A percentile compares a stretch with the other conserved stretches of the same genome.
These are phyloP conservation scores for Coleophoma cylindrospora DNA, from an alignment of 2,329 filamentous ascomycete genomes.

Conservation along the genomic window DNA sequence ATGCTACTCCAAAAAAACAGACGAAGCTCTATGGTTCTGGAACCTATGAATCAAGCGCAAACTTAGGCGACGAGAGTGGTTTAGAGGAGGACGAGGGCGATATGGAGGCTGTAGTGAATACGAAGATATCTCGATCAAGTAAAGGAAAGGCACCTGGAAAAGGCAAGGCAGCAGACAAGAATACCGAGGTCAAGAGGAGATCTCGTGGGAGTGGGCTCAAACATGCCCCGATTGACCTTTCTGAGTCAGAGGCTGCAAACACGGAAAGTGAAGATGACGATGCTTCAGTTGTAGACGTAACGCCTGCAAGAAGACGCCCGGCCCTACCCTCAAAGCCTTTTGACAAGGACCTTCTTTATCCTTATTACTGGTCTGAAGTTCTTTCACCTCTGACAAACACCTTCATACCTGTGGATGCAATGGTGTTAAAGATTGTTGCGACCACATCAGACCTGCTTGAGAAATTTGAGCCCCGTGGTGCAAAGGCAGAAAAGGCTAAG, in stretches of 20 bases:
- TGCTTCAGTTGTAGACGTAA: slow-evolving; percentile 53
- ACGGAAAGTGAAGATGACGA: slow-evolving; percentile 50
- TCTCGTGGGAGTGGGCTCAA: slow-evolving; percentile 22
- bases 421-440: slow-evolving; percentile 62
- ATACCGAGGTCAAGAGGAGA: slow-evolving; percentile 14
- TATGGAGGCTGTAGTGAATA: neutral
- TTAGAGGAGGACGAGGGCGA: slow-evolving; percentile 12
- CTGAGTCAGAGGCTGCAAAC: slow-evolving; percentile 43
- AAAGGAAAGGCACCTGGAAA: slow-evolving; percentile 14
- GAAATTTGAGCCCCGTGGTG: slow-evolving; percentile 76
- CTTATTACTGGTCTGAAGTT: slow-evolving; percentile 91
- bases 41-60: slow-evolving; percentile 25
- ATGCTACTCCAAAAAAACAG: slow-evolving; percentile 48
- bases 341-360: slow-evolving; percentile 74
- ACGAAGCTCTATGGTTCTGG: slow-evolving; percentile 24
- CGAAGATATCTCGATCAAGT: slow-evolving; percentile 9
- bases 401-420: slow-evolving; percentile 73
- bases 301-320: slow-evolving; percentile 12
- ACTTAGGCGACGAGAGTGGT: slow-evolving; percentile 19
- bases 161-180: slow-evolving; percentile 14
- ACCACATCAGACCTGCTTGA: slow-evolving; percentile 68
- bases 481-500: slow-evolving; percentile 76
- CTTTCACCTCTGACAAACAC: slow-evolving; percentile 76
- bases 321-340: slow-evolving; percentile 41
- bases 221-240: slow-evolving; percentile 34